These are phyloP conservation scores for Chlorella variabilis DNA, from an alignment of 163 green algal genomes.

Conservation along the genomic window DNA sequence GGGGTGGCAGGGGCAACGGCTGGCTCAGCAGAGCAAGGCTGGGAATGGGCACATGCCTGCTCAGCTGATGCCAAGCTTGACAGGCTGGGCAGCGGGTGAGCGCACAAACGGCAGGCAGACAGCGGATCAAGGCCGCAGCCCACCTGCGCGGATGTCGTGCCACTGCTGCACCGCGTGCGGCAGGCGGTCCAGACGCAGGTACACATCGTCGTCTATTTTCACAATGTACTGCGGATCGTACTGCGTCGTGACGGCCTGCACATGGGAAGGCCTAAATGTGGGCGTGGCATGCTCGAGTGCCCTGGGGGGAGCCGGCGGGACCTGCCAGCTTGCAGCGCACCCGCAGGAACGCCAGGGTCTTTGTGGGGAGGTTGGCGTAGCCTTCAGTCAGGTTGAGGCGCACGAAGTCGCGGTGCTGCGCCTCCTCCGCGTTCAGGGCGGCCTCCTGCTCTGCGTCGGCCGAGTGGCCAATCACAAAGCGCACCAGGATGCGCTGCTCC, in stretches of 20 bases:
- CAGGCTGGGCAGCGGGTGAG: too few species aligned
- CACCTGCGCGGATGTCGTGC: slow-evolving; percentile 37
- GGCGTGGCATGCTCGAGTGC: too few species aligned
- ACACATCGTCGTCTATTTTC: slow-evolving; percentile 79
- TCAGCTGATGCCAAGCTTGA: too few species aligned
- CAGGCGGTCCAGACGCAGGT: slow-evolving; percentile 59
- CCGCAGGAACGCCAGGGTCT: slow-evolving; percentile 70
- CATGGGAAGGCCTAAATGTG: too few species aligned
- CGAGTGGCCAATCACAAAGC: slow-evolving; percentile 70
- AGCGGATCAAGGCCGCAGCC: slow-evolving; percentile 41
- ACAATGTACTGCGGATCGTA: slow-evolving; percentile 69
- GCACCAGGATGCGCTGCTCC: slow-evolving; percentile 51
- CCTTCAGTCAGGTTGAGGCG: slow-evolving; percentile 60
- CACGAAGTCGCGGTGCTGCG: slow-evolving; percentile 52
- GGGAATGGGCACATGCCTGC: too few species aligned
- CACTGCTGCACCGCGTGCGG: slow-evolving; percentile 63
- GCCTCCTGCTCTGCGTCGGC: slow-evolving; percentile 34
- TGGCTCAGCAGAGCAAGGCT: too few species aligned
- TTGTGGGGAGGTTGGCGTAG: slow-evolving; percentile 69
- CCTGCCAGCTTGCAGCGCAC: too few species aligned
- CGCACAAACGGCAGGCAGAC: slow-evolving; percentile 51
- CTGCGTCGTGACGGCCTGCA: slow-evolving; percentile 15
- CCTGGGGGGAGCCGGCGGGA: too few species aligned
- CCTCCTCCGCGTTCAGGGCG: slow-evolving; percentile 44
- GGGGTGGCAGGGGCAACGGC: background rate